These are phyloP conservation scores for Carallia pectinifolia DNA, from an alignment of 345 rosid genomes.

Conservation along the genomic window DNA sequence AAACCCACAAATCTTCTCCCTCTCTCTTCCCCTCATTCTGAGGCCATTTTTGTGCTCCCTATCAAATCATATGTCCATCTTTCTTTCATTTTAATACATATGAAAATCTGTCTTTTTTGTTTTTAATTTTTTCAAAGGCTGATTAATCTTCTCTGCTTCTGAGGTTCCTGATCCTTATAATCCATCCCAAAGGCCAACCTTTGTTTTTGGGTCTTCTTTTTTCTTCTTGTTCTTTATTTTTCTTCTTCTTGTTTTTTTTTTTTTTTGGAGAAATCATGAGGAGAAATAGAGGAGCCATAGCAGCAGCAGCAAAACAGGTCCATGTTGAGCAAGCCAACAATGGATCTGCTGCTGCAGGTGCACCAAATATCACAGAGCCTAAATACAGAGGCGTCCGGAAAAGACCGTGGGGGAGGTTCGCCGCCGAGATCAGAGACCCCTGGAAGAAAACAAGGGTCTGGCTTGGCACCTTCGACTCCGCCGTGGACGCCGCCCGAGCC, in stretches of 20 bases:
- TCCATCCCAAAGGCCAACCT: not conserved
- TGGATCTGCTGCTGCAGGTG: slow-evolving; percentile 30
- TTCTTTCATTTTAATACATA: not conserved
- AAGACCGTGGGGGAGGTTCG: slow-evolving; percentile 90
- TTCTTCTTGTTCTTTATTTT: slow-evolving; percentile 15
- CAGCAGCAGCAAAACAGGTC: slow-evolving; percentile 15
- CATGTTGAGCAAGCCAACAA: slow-evolving; percentile 15
- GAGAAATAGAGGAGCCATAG: slow-evolving; percentile 56
- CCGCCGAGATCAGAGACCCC: slow-evolving; percentile 96
- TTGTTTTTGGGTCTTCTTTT: slow-evolving; percentile 15
- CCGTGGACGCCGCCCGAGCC: slow-evolving; percentile 87
- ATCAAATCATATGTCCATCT: slow-evolving; percentile 15
- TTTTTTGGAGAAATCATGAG: slow-evolving; percentile 33
- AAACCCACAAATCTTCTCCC: slow-evolving; percentile 18
- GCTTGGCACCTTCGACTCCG: slow-evolving; percentile 94
- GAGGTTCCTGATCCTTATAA: not conserved
- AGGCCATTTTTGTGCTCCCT: slow-evolving; percentile 8
- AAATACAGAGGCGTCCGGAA: slow-evolving; percentile 89
- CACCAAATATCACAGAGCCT: slow-evolving; percentile 35
- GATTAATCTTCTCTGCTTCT: not conserved
- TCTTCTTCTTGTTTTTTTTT: slow-evolving; percentile 9
- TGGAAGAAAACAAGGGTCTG: slow-evolving; percentile 79
- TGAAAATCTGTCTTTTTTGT: not conserved
- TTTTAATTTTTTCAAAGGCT: not conserved
- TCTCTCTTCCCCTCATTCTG: slow-evolving; percentile 12